phyloP scores from a whole-genome alignment of 2,329 filamentous ascomycete genomes.

The Aschersonia sp. region DNA sequence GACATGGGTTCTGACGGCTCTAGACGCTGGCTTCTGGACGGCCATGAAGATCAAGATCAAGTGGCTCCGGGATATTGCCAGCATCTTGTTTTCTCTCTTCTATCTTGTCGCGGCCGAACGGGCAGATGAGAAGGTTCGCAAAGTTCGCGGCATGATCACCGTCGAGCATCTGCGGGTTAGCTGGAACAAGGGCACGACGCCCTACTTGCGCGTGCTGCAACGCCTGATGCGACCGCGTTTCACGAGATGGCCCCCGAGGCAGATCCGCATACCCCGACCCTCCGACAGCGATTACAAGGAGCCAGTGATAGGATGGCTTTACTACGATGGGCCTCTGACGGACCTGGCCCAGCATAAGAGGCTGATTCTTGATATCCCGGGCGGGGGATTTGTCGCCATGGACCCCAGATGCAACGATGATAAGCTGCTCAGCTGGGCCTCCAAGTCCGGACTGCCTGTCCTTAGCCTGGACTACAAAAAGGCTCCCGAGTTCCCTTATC shows the following conservation, averaged over 20 bases:
- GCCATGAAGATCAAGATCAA: conserved; percentile 78
- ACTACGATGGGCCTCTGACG: conserved; percentile 77
- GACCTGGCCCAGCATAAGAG: conserved; percentile 63
- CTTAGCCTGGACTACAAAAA: conserved; percentile 74
- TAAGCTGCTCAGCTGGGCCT: conserved; percentile 84
- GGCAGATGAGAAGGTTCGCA: conserved; percentile 91
- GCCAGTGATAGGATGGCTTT: conserved; percentile 76
- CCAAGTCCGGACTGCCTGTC: conserved; percentile 74
- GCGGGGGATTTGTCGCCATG: conserved; percentile 95
- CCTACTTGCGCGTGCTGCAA: conserved; percentile 64
- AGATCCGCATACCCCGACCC: conserved; percentile 73
- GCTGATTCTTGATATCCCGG: conserved; percentile 78
- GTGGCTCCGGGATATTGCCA: conserved; percentile 69
- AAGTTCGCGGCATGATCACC: conserved; percentile 73
- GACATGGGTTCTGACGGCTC: conserved; percentile 87
- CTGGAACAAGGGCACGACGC: conserved; percentile 90
- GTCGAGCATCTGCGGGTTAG: conserved; percentile 83
- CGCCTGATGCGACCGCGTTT: conserved; percentile 62
- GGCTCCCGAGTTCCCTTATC: conserved; percentile 35
- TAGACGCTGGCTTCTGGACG: conserved; percentile 97
- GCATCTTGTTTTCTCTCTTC: conserved; percentile 73
- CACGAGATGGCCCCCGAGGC: conserved; percentile 66
- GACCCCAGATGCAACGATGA: conserved; percentile 88
- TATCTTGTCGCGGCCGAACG: conserved; percentile 88
- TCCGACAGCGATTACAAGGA: conserved; percentile 68